Evolutionary conservation across 768 basidiomycete genomes (phyloP), one percentile per base, ranked within the genome.

Genomic region (Xanthoconium stramineum): DNA sequence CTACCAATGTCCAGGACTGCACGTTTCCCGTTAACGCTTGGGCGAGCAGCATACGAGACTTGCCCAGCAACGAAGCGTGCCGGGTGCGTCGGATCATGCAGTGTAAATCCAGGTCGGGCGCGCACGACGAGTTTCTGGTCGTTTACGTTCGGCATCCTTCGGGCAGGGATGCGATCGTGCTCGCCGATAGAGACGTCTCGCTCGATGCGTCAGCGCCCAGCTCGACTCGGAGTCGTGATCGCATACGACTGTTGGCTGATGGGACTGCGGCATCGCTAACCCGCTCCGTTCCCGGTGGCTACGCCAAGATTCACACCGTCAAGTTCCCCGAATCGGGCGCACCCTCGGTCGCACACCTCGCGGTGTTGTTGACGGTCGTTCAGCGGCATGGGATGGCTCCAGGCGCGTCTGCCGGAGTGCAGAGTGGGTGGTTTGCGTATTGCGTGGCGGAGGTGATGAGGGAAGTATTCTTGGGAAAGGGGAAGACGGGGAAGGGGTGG

Each of bases 401-500:
- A 4, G 39, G 39, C 1, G 29, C 32, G 6, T 49, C 52, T 11
- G 32, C 4, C 0, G 55, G 55, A 33, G 17, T 36, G 19, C 29
- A 24, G 40, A 45, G 58, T 24, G 52, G 58, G 32, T 62, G 61
- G 58, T 60, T 59, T 24, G 55, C 49, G 28, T 64, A 59, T 33
- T 52, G 57, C 15, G 61, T 52, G 20, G 46, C 32, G 29, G 58
- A 60, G 30, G 56, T 62, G 38, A 40, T 58, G 29, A 38, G 37
- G 38, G 58, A 57, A 38, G 40, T 57, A 20, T 62, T 62, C 36
- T 38, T 46, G 29, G 63, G 63, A 0, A 8, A 52, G n/a, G 47
- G 32, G 45, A 59, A 52, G 56, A 39, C 33, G 53, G 50, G 35
- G 9, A 59, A 58, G 39, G 24, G 19, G 37, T 63, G 60, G 60